A percentile compares a stretch with the other conserved stretches of the same genome.
Evolutionary conservation across 2,329 filamentous ascomycete species (phyloP).

Genomic region (Trichoderma koningiopsis): DNA sequence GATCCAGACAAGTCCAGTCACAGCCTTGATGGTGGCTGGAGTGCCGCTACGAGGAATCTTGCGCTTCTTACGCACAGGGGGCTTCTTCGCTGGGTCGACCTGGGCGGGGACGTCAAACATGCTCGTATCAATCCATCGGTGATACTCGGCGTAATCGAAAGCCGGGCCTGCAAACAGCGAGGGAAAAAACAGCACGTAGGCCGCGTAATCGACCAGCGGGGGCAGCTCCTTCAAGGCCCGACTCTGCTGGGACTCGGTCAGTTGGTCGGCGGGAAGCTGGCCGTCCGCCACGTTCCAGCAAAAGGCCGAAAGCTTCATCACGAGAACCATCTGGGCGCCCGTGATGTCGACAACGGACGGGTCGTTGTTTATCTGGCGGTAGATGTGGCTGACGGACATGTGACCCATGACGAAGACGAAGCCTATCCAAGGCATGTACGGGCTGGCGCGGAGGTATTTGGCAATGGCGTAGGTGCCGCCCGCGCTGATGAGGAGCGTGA

Average conservation of each 20-base stretch:
- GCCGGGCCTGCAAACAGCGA: constrained; percentile 85
- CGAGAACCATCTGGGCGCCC: constrained; percentile 93
- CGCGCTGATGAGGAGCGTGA: constrained; percentile 78
- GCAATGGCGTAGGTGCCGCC: constrained; percentile 81
- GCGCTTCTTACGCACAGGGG: constrained; percentile 83
- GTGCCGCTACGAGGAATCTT: constrained; percentile 89
- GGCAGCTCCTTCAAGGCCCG: constrained; percentile 77
- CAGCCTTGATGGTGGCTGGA: constrained; percentile 77
- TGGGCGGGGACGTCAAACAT: constrained; percentile 88
- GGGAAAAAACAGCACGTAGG: constrained; percentile 95
- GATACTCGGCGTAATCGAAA: constrained; percentile 94
- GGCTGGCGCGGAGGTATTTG: constrained; percentile 73
- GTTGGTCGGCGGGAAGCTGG: constrained; percentile 71
- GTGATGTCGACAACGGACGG: constrained; percentile 80
- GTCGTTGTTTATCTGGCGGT: constrained; percentile 70
- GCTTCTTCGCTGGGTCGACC: constrained; percentile 81
- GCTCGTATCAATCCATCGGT: constrained; percentile 85
- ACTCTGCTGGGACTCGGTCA: constrained; percentile 87
- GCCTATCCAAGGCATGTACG: constrained; percentile 96
- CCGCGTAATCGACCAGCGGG: constrained; percentile 75
- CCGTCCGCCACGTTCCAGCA: constrained; percentile 99
- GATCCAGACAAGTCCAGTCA: constrained; percentile 76
- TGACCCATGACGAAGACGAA: constrained; percentile 95
- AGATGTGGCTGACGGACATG: constrained; percentile 87
- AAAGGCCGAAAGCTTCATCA: constrained; percentile 97